Evolutionary conservation across 176 grass and related monocot species (phyloP), one percentile per base, ranked within the genome.

Genomic region (Cenchrus purpureus): DNA sequence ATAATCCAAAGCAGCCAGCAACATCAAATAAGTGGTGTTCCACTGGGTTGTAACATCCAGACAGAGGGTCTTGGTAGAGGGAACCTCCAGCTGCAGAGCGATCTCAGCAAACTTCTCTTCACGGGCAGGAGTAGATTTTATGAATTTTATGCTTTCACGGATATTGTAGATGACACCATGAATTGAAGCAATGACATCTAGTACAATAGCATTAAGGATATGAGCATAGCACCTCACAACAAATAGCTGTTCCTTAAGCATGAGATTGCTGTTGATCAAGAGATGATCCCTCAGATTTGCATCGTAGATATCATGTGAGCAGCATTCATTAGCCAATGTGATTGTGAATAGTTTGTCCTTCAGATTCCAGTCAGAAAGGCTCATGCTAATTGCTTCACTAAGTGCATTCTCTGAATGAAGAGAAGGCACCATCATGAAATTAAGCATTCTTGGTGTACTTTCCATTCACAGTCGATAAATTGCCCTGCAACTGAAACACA

Each of bases 1-100:
- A 74, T 97, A 94, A 59, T 97, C 94, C 80, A 92, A 92, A 44
- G 92, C 91, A 81, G 94, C 90, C 56, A 94, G 77, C 80, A 97
- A 88, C 94, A 97, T 92, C 65, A 93, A 84, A 75, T 94, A 97
- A 65, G 94, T 97, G 5, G 94, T 88, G 78, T 94, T 97, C 94
- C 94, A 97, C 90, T 92, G 92, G 69, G 88, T 97, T 59, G 88
- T 91, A 83, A 97, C 90, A 79, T 97, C 94, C 17, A 94, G 92
- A 68, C 87, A 94, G 16, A 97, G 79, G 3, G 92, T 92, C 78
- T 92, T 97, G 48, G 85, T 84, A 71, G 80, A 90, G 17, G 94
- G 88, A 29, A 97, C 85, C 86, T 92, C 91, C 32, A 92, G 90
- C 20, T 92, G 85, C 50, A 94, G 48, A 63, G 94, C 83, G 85